Conservation (phyloP, 495 filamentous ascomycete genomes). For the Polyplosphaeria fusca region DNA sequence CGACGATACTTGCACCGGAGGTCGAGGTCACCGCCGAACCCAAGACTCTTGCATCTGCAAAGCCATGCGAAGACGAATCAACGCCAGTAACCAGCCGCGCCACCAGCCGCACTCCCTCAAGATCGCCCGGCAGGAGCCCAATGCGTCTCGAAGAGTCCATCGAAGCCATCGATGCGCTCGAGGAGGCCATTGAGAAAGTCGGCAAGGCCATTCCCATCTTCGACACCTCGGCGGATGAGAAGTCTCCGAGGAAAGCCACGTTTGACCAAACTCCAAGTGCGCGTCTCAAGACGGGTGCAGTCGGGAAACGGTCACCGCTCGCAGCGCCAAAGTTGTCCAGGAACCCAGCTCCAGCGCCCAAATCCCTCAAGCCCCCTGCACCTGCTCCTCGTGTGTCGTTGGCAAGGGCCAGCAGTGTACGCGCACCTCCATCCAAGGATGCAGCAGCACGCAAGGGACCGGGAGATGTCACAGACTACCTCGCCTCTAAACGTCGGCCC, state of each 20-base stretch:
- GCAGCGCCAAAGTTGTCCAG: slow-evolving; percentile 16
- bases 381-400: slow-evolving; percentile 1
- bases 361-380: slow-evolving; percentile 21
- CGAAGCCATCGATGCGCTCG: slow-evolving; percentile 64
- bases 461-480: slow-evolving; percentile 30
- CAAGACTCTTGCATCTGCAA: slow-evolving; percentile 21
- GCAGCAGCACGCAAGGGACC: slow-evolving; percentile 2
- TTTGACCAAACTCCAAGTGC: slow-evolving; percentile 2
- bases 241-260: slow-evolving; percentile 26
- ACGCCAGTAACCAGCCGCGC: slow-evolving; percentile 10
- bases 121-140: slow-evolving; percentile 45
- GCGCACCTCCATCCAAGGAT: slow-evolving; percentile 16
- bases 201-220: slow-evolving; percentile 37
- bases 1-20: neutral
- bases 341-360: slow-evolving; percentile 7
- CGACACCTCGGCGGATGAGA: slow-evolving; percentile 24
- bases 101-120: slow-evolving; percentile 15
- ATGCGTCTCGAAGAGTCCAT: slow-evolving; percentile 67
- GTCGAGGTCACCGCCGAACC: slow-evolving; percentile 13
- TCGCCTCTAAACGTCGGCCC: slow-evolving; percentile 36
- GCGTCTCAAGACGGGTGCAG: neutral
- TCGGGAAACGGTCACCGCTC: slow-evolving; percentile 11
- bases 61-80: slow-evolving; percentile 25
- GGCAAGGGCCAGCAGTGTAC: slow-evolving; percentile 19
- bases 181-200: slow-evolving; percentile 62